Conservation (phyloP, 164 flowering plant species). For the Litsea cubeba region DNA sequence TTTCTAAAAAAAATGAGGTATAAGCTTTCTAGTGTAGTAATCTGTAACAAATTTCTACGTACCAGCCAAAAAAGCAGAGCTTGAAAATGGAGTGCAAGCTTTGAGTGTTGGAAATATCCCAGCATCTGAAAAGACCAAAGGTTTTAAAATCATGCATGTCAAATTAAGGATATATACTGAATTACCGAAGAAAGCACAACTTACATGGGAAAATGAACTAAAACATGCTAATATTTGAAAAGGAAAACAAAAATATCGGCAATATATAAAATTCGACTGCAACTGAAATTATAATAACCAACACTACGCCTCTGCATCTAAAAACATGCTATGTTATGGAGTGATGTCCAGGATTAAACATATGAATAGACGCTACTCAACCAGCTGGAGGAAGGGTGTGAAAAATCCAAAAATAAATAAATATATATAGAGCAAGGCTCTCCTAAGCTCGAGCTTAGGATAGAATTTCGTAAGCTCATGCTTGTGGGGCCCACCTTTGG, state of each 20-base stretch:
- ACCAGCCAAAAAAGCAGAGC: constrained; percentile 93
- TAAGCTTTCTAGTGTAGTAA: neutral
- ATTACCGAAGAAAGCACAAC: neutral
- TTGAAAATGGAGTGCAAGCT: constrained; percentile 71
- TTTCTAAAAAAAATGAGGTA: neutral
- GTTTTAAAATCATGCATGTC: neutral
- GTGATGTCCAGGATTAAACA: neutral
- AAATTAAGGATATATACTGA: neutral
- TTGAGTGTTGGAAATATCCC: constrained; percentile 76
- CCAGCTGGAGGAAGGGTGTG: neutral
- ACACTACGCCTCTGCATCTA: no score
- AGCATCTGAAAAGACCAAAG: constrained; percentile 68
- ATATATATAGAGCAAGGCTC: neutral
- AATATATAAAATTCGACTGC: neutral
- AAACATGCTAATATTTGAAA: neutral
- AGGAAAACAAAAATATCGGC: neutral
- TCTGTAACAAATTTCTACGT: constrained; percentile 14
- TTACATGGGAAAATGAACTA: neutral
- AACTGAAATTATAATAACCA: no score
- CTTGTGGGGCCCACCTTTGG: no score
- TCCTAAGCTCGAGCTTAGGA: no score
- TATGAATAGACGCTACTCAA: neutral
- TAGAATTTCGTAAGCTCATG: no score
- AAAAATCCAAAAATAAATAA: neutral
- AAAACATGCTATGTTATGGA: neutral